A percentile compares a stretch with the other conserved stretches of the same genome.
Evolutionary conservation across 1,284 basidiomycete genomes (phyloP).

Genomic region (Cryptococcus neoformans): DNA sequence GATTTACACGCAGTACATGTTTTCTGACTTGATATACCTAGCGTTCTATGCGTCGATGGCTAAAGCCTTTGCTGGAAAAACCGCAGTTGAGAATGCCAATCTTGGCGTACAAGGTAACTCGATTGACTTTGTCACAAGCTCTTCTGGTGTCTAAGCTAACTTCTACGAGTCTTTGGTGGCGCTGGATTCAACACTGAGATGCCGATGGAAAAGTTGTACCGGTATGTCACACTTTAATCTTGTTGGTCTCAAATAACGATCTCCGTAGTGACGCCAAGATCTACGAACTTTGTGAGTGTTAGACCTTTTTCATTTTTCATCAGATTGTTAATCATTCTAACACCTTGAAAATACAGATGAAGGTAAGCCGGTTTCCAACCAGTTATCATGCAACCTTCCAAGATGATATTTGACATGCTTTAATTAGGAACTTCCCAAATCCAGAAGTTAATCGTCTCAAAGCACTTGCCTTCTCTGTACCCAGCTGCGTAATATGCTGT

Average conservation of each 20-base stretch:
- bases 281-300: slow-evolving; percentile 50
- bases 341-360: slow-evolving; percentile 26
- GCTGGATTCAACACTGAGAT: slow-evolving; percentile 56
- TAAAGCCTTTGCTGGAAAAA: slow-evolving; percentile 52
- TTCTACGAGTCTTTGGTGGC: slow-evolving; percentile 45
- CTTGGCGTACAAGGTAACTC: slow-evolving; percentile 51
- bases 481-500: slow-evolving; percentile 19
- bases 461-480: slow-evolving; percentile 43
- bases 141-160: not conserved
- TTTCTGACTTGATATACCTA: slow-evolving; percentile 12
- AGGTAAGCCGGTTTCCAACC: slow-evolving; percentile 16
- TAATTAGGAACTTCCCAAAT: slow-evolving; percentile 48
- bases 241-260: not conserved
- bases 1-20: no score
- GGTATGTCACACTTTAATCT: slow-evolving; percentile 26
- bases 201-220: slow-evolving; percentile 57
- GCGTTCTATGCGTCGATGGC: slow-evolving; percentile 57
- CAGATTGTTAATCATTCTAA: not conserved
- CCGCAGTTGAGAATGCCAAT: slow-evolving; percentile 53
- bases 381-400: not conserved
- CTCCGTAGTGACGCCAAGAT: slow-evolving; percentile 49
- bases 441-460: slow-evolving; percentile 49
- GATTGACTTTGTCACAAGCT: not conserved
- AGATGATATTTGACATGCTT: not conserved
- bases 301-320: not conserved